phyloP scores from a whole-genome alignment of 2,329 filamentous ascomycete species.

The Aspergillus neotritici region DNA sequence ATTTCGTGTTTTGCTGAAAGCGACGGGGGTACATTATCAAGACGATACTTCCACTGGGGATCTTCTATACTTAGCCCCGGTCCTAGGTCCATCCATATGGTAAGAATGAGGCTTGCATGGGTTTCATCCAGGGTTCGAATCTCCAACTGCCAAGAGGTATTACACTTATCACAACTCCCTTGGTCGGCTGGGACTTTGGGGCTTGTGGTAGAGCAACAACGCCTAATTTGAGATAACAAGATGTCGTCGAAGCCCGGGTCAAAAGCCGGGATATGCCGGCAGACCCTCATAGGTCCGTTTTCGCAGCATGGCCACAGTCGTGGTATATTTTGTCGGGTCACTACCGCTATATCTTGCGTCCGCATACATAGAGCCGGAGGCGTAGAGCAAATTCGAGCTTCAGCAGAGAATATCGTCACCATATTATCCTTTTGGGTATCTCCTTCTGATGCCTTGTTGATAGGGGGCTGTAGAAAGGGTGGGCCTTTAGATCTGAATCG shows the following conservation, averaged over 20 bases:
- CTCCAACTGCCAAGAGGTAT: not conserved
- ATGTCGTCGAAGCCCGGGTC: no score
- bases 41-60: no score
- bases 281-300: no score
- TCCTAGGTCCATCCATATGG: constrained; percentile 9
- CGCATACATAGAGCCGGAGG: constrained; percentile 7
- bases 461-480: no score
- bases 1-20: not conserved
- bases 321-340: constrained; percentile 2
- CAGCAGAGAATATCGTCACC: not conserved
- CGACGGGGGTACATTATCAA: no score
- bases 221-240: no score
- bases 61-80: constrained; percentile 1
- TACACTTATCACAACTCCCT: not conserved
- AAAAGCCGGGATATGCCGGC: no score
- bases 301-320: not conserved
- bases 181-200: no score
- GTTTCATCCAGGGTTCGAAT: constrained; percentile 4
- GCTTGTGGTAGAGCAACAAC: no score
- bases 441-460: no score
- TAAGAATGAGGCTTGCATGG: constrained; percentile 5
- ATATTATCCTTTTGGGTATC: no score
- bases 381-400: constrained; percentile 6
- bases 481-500: no score
- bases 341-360: constrained; percentile 2